phyloP scores from a whole-genome alignment of 495 filamentous ascomycete species.

The Poronia punctata region DNA sequence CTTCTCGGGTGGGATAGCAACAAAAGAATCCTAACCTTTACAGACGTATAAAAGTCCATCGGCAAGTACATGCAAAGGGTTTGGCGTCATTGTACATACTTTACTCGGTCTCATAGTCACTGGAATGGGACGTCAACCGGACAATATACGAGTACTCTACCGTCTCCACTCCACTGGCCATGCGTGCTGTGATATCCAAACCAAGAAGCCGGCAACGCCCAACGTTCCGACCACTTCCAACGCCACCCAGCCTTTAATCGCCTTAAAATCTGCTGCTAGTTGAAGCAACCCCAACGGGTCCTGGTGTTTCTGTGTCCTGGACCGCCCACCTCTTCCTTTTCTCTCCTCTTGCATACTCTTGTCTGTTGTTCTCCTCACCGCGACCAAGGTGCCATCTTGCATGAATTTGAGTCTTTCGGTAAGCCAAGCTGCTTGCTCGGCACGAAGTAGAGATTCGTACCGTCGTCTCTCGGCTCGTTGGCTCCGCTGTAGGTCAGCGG shows the following conservation, averaged over 20 bases:
- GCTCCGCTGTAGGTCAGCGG: slow-evolving; percentile 77
- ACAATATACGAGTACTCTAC: too few species aligned
- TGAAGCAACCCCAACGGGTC: slow-evolving; percentile 74
- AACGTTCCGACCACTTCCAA: slow-evolving; percentile 74
- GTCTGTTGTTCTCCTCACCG: slow-evolving; percentile 10
- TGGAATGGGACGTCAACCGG: too few species aligned
- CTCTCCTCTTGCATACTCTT: slow-evolving; percentile 1
- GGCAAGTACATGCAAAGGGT: too few species aligned
- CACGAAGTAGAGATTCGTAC: slow-evolving; percentile 61
- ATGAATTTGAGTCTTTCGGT: slow-evolving; percentile 71
- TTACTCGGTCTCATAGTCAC: too few species aligned
- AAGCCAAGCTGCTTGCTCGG: slow-evolving; percentile 74
- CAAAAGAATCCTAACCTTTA: too few species aligned
- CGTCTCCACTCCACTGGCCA: slow-evolving; percentile 20
- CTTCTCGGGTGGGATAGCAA: too few species aligned
- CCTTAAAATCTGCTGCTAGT: slow-evolving; percentile 60
- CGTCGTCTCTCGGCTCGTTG: slow-evolving; percentile 72
- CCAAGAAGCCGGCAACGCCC: slow-evolving; percentile 63
- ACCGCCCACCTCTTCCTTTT: slow-evolving; percentile 14
- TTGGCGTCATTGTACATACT: too few species aligned
- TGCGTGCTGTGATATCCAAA: slow-evolving; percentile 47
- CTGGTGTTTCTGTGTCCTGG: slow-evolving; percentile 37
- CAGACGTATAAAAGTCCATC: too few species aligned
- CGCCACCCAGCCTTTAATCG: slow-evolving; percentile 58
- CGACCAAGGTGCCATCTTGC: slow-evolving; percentile 61